Percentiles rank a stretch among this genome's conserved stretches.
These are phyloP conservation scores for Allomyces javanicus DNA, from an alignment of 192 early-diverging fungal genomes.

Conservation along the genomic window DNA sequence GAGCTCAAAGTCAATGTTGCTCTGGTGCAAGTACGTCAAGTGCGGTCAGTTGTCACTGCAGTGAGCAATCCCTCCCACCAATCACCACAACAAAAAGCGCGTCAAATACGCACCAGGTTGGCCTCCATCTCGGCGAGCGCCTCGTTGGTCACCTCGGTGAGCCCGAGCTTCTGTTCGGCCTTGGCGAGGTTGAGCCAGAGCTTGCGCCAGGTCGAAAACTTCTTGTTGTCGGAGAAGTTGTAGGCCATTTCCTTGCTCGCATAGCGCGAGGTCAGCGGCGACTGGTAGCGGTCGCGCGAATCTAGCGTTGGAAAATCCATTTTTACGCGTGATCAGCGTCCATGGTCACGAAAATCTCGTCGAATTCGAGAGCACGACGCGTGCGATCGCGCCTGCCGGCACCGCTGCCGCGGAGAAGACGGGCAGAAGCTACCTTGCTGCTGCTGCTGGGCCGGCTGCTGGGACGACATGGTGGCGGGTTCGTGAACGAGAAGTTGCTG, in stretches of 20 bases:
- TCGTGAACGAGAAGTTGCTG: too few species aligned
- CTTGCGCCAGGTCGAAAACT: conserved; percentile 84
- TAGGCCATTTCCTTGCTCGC: conserved; percentile 90
- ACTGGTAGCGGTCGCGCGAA: conserved; percentile 74
- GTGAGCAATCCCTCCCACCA: too few species aligned
- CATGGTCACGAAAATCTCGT: too few species aligned
- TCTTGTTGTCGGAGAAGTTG: conserved; percentile 91
- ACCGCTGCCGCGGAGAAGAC: too few species aligned
- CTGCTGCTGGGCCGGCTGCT: too few species aligned
- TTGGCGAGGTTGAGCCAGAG: conserved; percentile 87
- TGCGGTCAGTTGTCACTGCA: too few species aligned
- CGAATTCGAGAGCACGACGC: too few species aligned
- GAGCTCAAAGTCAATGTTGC: conserved; percentile 73
- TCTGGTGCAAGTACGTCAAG: neutral
- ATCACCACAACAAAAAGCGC: too few species aligned
- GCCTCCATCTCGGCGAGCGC: conserved; percentile 75
- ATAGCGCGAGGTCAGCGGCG: conserved; percentile 92
- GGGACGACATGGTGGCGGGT: too few species aligned
- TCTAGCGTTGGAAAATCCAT: neutral
- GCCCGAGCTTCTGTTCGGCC: conserved; percentile 79
- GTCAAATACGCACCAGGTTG: conserved; percentile 31
- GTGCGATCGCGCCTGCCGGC: too few species aligned
- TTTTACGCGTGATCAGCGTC: too few species aligned
- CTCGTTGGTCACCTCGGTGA: conserved; percentile 67
- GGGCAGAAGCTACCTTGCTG: too few species aligned